Evolutionary conservation across 2,329 filamentous ascomycete genomes (phyloP), one percentile per base, ranked within the genome.

Genomic region (Acephala macrosclerotiorum): DNA sequence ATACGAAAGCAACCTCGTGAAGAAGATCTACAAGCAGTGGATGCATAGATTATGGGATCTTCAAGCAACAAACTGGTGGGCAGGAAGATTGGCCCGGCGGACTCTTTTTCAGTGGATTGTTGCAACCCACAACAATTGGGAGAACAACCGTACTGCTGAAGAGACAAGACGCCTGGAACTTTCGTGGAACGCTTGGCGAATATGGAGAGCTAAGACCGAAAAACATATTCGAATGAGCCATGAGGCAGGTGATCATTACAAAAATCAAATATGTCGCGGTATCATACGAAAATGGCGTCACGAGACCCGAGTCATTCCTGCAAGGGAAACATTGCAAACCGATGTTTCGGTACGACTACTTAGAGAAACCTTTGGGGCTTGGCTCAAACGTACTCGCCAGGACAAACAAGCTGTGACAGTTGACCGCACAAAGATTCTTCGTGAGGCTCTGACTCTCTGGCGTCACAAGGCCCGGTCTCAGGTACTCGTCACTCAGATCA

Each of bases 401-500:
- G 78, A 82, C 38, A 78, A 77, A 56, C 78, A 82, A 69, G 87
- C 88, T 20, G 76, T 78, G 25, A 76, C 80, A 58, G 77, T 85
- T 36, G 81, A 89, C 72, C 82, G 79, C 12, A 75, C 80, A 69
- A 83, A 86, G 55, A 74, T 89, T 33, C 72, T 88, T 58, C 83
- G 82, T 58, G 87, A 87, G 73, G 80, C 85, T 3, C 88, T 85
- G 80, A 88, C 83, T 1, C 78, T 79, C 12, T 91, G 88, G 89
- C 90, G 89, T 68, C 85, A 90, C 71, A 79, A 79, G 18, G 79
- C 89, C 18, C 85, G 88, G 20, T 83, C 81, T 67, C 80, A 83
- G 70, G 82, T 82, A 18, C 75, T 90, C 1, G 78, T 77, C 58
- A 78, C 81, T 22, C 83, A 81, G 16, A 85, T 89, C 57, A 81